phyloP scores from a whole-genome alignment of 805 yeast genomes.

The Wickerhamiella dianesei region DNA sequence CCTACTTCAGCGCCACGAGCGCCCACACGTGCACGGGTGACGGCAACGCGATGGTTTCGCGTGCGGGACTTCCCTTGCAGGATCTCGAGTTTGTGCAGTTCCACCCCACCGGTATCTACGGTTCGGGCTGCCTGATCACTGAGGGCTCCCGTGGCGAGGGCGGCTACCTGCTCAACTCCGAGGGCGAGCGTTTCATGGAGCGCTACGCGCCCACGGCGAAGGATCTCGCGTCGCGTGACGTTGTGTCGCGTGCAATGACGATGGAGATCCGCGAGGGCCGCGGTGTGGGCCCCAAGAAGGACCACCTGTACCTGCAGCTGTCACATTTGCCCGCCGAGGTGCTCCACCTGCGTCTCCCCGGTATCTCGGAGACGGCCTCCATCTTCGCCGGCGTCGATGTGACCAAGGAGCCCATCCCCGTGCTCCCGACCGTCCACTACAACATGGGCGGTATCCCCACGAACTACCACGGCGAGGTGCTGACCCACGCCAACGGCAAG shows the following conservation, averaged over 20 bases:
- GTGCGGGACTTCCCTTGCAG: slow-evolving; percentile 97
- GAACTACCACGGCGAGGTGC: slow-evolving; percentile 89
- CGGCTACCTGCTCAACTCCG: slow-evolving; percentile 88
- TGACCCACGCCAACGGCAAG: slow-evolving; percentile 75
- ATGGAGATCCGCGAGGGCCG: slow-evolving; percentile 98
- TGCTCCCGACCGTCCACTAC: slow-evolving; percentile 95
- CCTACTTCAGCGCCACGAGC: slow-evolving; percentile 96
- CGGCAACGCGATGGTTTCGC: slow-evolving; percentile 94
- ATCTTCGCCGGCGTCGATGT: slow-evolving; percentile 99
- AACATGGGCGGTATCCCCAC: slow-evolving; percentile 99
- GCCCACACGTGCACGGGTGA: slow-evolving; percentile 99
- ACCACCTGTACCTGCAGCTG: slow-evolving; percentile 89
- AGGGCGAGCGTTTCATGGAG: slow-evolving; percentile 99
- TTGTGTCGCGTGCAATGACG: slow-evolving; percentile 94
- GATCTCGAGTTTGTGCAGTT: slow-evolving; percentile 96
- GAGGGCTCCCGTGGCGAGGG: slow-evolving; percentile 99
- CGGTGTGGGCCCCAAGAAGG: slow-evolving; percentile 95
- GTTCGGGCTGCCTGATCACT: slow-evolving; percentile 96
- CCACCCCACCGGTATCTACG: slow-evolving; percentile 99
- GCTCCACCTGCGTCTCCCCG: slow-evolving; percentile 90
- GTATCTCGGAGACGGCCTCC: slow-evolving; percentile 97
- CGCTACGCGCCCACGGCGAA: slow-evolving; percentile 98
- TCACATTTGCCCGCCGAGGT: slow-evolving; percentile 88
- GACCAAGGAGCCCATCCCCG: slow-evolving; percentile 98
- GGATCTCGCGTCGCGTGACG: slow-evolving; percentile 97